Conservation (phyloP, 805 yeast genomes). For the Grigorovia transvaalensis region DNA sequence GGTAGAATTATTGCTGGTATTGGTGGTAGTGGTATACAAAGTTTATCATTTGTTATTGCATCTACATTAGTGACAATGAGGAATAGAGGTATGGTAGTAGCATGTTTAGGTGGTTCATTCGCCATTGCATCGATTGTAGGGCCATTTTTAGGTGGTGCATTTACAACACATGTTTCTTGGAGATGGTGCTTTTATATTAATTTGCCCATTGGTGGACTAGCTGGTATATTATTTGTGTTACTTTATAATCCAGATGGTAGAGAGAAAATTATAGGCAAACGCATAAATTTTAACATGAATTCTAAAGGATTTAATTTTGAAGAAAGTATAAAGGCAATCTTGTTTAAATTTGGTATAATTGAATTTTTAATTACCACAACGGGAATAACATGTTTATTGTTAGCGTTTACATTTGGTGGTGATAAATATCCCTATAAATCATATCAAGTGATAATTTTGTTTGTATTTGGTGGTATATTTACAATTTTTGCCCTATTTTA, state of each 20-base stretch:
- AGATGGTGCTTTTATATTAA: constrained; percentile 70
- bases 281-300: background rate
- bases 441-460: constrained; percentile 31
- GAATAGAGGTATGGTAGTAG: constrained; percentile 17
- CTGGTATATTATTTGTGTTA: constrained; percentile 10
- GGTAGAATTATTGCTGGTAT: constrained; percentile 64
- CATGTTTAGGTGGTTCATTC: constrained; percentile 27
- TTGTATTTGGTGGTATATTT: constrained; percentile 34
- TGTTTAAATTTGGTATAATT: constrained; percentile 16
- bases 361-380: constrained; percentile 15
- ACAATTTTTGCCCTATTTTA: constrained; percentile 36
- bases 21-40: constrained; percentile 65
- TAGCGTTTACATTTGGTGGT: constrained; percentile 39
- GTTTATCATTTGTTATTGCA: constrained; percentile 44
- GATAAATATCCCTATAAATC: constrained; percentile 46
- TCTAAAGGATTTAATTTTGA: background rate
- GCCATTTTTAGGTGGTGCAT: constrained; percentile 59
- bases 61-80: constrained; percentile 27
- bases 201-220: constrained; percentile 50
- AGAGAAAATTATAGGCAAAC: background rate
- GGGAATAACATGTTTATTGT: constrained; percentile 14
- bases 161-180: constrained; percentile 53
- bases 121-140: constrained; percentile 47
- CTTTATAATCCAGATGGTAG: constrained; percentile 12
- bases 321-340: constrained; percentile 1